A percentile compares a stretch with the other conserved stretches of the same genome.
phyloP scores from a whole-genome alignment of 1,139 yeast genomes.

The Suhomyces maxii region DNA sequence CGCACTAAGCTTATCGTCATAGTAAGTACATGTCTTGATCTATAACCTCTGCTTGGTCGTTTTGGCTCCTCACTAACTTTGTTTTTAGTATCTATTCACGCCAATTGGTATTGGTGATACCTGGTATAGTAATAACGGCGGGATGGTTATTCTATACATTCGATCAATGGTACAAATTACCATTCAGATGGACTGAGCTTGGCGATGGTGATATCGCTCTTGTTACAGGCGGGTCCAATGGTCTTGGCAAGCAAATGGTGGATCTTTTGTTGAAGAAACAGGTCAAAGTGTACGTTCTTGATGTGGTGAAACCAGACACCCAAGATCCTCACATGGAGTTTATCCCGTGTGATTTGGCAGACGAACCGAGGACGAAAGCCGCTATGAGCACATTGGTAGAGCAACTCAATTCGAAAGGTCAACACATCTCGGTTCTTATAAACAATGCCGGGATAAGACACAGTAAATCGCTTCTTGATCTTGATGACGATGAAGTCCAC shows the following conservation, averaged over 20 bases:
- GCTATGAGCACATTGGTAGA: constrained; percentile 25
- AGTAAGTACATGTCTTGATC: constrained; percentile 3
- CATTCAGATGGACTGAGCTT: constrained; percentile 4
- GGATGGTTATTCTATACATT: neutral
- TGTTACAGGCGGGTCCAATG: constrained; percentile 67
- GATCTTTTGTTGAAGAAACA: constrained; percentile 30
- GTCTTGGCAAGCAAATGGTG: constrained; percentile 54
- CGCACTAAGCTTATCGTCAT: neutral
- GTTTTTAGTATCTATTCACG: neutral
- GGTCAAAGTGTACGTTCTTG: constrained; percentile 47
- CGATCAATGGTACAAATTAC: constrained; percentile 3
- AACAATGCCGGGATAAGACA: constrained; percentile 79
- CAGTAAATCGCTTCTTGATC: constrained; percentile 38
- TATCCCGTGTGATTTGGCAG: constrained; percentile 52
- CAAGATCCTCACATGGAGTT: constrained; percentile 23
- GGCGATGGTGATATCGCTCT: constrained; percentile 38
- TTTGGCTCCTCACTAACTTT: neutral
- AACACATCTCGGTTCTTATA: constrained; percentile 52
- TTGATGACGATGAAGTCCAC: constrained; percentile 32
- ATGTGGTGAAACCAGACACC: constrained; percentile 36
- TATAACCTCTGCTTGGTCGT: no score
- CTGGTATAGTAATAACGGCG: neutral
- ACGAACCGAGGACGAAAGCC: constrained; percentile 27
- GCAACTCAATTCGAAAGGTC: constrained; percentile 27
- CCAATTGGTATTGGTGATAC: neutral